These are phyloP conservation scores for Sclerotinia spermophila DNA, from an alignment of 2,329 filamentous ascomycete genomes.

Conservation along the genomic window DNA sequence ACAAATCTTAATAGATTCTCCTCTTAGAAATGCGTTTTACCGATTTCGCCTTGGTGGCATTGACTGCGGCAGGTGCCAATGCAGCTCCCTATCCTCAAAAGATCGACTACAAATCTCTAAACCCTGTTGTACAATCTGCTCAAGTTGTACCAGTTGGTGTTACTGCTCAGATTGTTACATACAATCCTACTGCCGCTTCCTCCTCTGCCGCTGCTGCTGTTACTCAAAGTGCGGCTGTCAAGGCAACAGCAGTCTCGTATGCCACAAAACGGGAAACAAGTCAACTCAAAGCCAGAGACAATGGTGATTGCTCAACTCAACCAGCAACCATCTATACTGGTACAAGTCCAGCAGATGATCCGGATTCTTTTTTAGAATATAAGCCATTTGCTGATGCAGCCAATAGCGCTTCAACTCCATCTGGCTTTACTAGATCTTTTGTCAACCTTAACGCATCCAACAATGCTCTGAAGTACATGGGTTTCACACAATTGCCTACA, in stretches of 20 bases:
- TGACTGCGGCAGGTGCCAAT: not conserved
- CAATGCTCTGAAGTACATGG: slow-evolving; percentile 31
- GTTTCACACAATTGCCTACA: slow-evolving; percentile 29
- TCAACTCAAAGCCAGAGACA: not conserved
- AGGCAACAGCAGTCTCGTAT: not conserved
- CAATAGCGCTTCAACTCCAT: slow-evolving; percentile 31
- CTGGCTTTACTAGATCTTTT: slow-evolving; percentile 36
- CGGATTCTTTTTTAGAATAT: slow-evolving; percentile 34
- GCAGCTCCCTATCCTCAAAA: slow-evolving; percentile 2
- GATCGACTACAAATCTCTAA: not conserved
- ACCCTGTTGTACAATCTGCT: not conserved
- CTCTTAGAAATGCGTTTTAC: slow-evolving; percentile 2
- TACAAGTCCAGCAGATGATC: slow-evolving; percentile 34
- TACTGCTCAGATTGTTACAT: not conserved
- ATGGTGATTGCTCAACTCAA: not conserved
- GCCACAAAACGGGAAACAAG: not conserved
- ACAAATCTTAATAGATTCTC: not conserved
- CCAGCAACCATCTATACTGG: slow-evolving; percentile 4
- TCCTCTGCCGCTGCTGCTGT: not conserved
- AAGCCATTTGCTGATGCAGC: slow-evolving; percentile 29
- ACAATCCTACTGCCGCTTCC: not conserved
- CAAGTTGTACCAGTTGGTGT: not conserved
- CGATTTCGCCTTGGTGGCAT: not conserved
- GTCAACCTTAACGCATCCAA: slow-evolving; percentile 33
- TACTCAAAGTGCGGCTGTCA: not conserved